A percentile compares a stretch with the other conserved stretches of the same genome.
phyloP scores from a whole-genome alignment of 1,284 basidiomycete genomes.

The Cryptococcus floricola region DNA sequence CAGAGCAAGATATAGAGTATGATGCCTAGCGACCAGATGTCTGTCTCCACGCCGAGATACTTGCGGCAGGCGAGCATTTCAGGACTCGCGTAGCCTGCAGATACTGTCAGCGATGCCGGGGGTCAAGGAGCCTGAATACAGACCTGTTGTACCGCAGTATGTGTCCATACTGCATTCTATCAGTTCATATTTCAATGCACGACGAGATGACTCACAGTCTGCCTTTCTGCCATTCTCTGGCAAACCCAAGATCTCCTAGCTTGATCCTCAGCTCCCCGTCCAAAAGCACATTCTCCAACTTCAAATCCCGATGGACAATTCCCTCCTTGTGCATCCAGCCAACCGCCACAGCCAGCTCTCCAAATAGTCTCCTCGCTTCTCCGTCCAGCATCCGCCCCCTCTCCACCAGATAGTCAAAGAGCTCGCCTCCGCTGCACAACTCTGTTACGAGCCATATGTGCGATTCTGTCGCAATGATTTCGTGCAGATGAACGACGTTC shows the following conservation, averaged over 20 bases:
- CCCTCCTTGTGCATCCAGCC: slow-evolving; percentile 82
- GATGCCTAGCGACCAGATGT: slow-evolving; percentile 94
- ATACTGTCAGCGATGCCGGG: slow-evolving; percentile 2
- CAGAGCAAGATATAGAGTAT: slow-evolving; percentile 92
- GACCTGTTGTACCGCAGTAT: slow-evolving; percentile 90
- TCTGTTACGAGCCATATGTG: slow-evolving; percentile 97
- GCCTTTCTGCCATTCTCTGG: slow-evolving; percentile 84
- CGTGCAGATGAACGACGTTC: slow-evolving; percentile 90
- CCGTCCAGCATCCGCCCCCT: slow-evolving; percentile 81
- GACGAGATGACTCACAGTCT: slow-evolving; percentile 51
- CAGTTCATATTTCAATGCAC: neutral
- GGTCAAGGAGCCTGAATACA: slow-evolving; percentile 32
- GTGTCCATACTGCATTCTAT: slow-evolving; percentile 67
- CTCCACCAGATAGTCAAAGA: slow-evolving; percentile 96
- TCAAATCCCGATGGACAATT: slow-evolving; percentile 92
- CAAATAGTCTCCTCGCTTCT: slow-evolving; percentile 79
- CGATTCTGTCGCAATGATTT: slow-evolving; percentile 93
- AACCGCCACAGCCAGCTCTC: slow-evolving; percentile 93
- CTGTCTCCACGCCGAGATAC: slow-evolving; percentile 89
- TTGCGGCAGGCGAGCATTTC: slow-evolving; percentile 88
- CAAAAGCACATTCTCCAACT: slow-evolving; percentile 90
- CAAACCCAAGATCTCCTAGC: slow-evolving; percentile 95
- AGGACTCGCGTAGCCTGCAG: slow-evolving; percentile 70
- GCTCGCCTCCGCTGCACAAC: slow-evolving; percentile 90
- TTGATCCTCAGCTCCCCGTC: slow-evolving; percentile 84